Evolutionary conservation across 257 asterid species (phyloP).

Genomic region (Rehmannia glutinosa): DNA sequence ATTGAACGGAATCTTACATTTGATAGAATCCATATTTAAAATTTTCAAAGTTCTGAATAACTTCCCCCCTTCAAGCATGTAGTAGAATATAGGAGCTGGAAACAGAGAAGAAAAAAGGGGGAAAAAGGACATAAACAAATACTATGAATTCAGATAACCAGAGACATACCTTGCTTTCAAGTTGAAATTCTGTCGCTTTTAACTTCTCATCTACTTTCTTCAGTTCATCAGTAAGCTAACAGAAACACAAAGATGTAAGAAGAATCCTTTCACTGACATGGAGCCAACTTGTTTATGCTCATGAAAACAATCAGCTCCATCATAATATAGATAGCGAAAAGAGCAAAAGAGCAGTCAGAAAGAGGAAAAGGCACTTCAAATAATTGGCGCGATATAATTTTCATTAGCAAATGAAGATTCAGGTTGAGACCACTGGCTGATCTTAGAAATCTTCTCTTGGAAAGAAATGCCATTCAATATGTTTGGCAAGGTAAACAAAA

Average conservation of each 20-base stretch:
- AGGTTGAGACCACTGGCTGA: no score
- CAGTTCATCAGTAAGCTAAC: conserved; percentile 71
- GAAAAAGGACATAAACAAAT: background rate
- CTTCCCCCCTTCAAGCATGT: background rate
- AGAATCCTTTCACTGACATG: conserved; percentile 14
- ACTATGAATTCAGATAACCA: background rate
- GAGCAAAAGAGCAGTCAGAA: background rate
- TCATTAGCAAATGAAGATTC: background rate
- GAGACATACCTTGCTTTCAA: conserved; percentile 71
- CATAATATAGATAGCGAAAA: background rate
- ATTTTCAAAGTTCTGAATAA: conserved; percentile 8
- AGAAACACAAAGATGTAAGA: conserved; percentile 14
- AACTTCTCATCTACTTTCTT: conserved; percentile 69
- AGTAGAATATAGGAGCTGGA: background rate
- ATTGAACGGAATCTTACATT: conserved; percentile 17
- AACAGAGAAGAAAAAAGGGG: background rate
- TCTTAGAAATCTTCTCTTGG: no score
- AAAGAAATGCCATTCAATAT: background rate
- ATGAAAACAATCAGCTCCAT: conserved; percentile 7
- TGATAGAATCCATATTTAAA: background rate
- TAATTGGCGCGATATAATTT: background rate
- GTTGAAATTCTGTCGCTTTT: conserved; percentile 59
- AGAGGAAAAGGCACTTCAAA: background rate
- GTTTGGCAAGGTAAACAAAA: background rate
- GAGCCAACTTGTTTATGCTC: conserved; percentile 8